Percentiles rank a stretch among this genome's conserved stretches.
These are phyloP conservation scores for Pythium brachiatum DNA, from an alignment of 352 stramenopile species.

Conservation along the genomic window DNA sequence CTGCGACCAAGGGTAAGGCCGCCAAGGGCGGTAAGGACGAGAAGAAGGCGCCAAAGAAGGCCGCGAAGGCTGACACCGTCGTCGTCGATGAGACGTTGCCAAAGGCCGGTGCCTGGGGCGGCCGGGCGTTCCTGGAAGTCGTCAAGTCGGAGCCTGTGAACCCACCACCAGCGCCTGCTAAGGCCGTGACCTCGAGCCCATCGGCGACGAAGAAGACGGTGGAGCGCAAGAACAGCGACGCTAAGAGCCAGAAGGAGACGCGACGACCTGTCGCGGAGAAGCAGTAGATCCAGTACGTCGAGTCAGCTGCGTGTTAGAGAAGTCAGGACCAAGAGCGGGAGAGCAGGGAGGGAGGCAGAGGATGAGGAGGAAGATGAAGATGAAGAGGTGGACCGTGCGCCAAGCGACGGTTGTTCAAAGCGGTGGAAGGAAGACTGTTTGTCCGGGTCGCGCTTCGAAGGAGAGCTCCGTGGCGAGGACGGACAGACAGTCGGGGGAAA, in stretches of 20 bases:
- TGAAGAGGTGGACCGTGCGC: not conserved
- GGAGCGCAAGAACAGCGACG: conserved; percentile 23
- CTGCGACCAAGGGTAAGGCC: conserved; percentile 31
- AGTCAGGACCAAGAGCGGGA: conserved; percentile 21
- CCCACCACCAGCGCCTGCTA: conserved; percentile 35
- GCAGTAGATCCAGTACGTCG: conserved; percentile 30
- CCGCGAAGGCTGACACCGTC: conserved; percentile 3
- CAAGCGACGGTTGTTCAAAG: conserved; percentile 6
- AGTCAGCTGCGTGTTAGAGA: conserved; percentile 12
- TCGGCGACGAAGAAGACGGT: conserved; percentile 24
- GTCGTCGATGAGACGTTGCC: conserved; percentile 45
- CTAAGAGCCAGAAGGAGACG: conserved; percentile 33
- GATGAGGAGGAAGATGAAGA: not conserved
- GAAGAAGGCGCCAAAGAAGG: conserved; percentile 35
- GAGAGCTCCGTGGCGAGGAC: not conserved
- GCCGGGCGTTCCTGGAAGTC: conserved; percentile 80
- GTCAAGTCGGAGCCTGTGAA: conserved; percentile 70
- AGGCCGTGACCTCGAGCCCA: conserved; percentile 17
- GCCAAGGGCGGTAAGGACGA: conserved; percentile 34
- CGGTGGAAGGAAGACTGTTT: conserved; percentile 3
- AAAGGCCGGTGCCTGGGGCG: conserved; percentile 73
- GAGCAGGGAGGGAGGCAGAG: conserved; percentile 5
- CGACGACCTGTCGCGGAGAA: conserved; percentile 27
- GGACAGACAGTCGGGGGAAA: not conserved
- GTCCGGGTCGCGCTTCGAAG: not conserved